Percentiles rank a stretch among this genome's conserved stretches.
Evolutionary conservation across 1,284 basidiomycete species (phyloP).

Genomic region (Veloboletus limbatus): DNA sequence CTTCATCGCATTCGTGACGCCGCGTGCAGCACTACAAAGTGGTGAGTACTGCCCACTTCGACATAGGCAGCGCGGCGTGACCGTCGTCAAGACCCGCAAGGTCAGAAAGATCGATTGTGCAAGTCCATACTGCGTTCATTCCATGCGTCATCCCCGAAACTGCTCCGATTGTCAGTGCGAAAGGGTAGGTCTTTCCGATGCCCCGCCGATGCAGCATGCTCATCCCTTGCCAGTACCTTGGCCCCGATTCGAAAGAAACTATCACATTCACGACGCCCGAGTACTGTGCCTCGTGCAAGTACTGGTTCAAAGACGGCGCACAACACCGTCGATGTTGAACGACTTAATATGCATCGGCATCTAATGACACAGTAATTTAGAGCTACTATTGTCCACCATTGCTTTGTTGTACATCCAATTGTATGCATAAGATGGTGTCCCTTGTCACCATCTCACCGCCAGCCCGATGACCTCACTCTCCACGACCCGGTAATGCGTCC

Average conservation of each 20-base stretch:
- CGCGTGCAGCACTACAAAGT: constrained; percentile 49
- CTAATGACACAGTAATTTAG: constrained; percentile 30
- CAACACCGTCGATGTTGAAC: constrained; percentile 32
- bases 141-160: constrained; percentile 47
- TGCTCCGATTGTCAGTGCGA: constrained; percentile 61
- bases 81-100: constrained; percentile 49
- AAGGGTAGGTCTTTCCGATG: constrained; percentile 31
- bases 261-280: constrained; percentile 49
- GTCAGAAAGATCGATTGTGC: constrained; percentile 62
- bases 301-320: constrained; percentile 54
- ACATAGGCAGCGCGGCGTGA: constrained; percentile 7
- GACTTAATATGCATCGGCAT: constrained; percentile 13
- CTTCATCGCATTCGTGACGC: constrained; percentile 8
- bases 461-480: constrained; percentile 83
- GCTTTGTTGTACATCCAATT: constrained; percentile 16
- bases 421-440: constrained; percentile 20
- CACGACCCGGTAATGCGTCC: constrained; percentile 84
- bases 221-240: constrained; percentile 51
- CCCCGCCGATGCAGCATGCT: constrained; percentile 7
- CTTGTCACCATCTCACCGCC: constrained; percentile 82
- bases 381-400: constrained; percentile 23
- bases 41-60: constrained; percentile 35
- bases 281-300: constrained; percentile 62
- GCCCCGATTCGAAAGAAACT: constrained; percentile 63
- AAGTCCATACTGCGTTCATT: constrained; percentile 57